Base-by-base conservation (phyloP, 2,329 filamentous ascomycete genomes). In the Phaeosphaeria sp. region DNA sequence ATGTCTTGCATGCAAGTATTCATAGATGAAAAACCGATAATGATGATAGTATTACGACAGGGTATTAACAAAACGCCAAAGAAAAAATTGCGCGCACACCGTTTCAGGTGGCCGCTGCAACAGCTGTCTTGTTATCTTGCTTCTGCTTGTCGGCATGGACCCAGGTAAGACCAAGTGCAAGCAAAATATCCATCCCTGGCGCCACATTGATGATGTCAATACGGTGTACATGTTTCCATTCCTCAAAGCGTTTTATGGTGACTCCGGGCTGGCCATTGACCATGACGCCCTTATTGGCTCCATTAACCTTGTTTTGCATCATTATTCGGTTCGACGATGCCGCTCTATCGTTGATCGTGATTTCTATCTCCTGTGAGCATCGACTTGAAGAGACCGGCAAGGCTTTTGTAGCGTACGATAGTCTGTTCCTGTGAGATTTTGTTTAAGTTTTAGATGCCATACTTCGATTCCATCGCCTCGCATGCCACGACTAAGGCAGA, bases 171-270 rank as follows among this genome's bases (percentile, higher is more conserved):
- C 60, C 66, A 17, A 68, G 43, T 6, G 60, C 57, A 3, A 69
- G 50, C 51, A 71, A 33, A 7, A 69, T 59, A 50, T 67, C 66
- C 65, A 68, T 68, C 1, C 65, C 64, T 4, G 65, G 57, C 20
- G 67, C 63, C 9, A 66, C 55, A 55, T 66, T 47, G 8, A 68
- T 47, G 2, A 58, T 4, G 39, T 65, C 59, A 22, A 59, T 43
- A 1, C 61, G 42, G 33, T 53, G 18, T 11, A 59, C 21, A 30
- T 63, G 56, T 21, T 49, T 51, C 60, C 53, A 61, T 27, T 44
- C 36, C 13, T 57, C 56, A n/a, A 51, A 36, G n/a, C 48, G 30
- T 24, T 45, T 57, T 27, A 65, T 60, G 3, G 54, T 66, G 17
- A 59, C 60, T 2, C 55, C 60, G 0, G 59, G 57, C 20, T 50